These are phyloP conservation scores for Wickerhamomyces canadensis DNA, from an alignment of 805 yeast species.

Conservation along the genomic window DNA sequence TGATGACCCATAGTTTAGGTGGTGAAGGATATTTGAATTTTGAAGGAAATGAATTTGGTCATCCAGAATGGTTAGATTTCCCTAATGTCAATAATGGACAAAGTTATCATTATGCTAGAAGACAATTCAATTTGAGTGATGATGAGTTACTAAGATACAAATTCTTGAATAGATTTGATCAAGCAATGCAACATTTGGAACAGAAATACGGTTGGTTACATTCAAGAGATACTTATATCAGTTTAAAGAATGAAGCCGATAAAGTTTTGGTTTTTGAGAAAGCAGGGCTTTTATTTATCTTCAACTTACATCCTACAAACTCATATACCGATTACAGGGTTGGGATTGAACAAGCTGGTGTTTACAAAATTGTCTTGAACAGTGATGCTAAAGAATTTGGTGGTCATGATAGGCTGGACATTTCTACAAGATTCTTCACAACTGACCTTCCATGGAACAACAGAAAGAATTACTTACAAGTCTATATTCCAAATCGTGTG, in stretches of 20 bases:
- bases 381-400: constrained; percentile 70
- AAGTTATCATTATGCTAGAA: constrained; percentile 88
- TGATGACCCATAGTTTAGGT: constrained; percentile 84
- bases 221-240: constrained; percentile 73
- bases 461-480: constrained; percentile 69
- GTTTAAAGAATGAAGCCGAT: constrained; percentile 84
- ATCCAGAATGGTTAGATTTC: constrained; percentile 98
- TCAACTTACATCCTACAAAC: constrained; percentile 84
- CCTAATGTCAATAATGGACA: constrained; percentile 87
- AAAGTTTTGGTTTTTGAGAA: constrained; percentile 88
- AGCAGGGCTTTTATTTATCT: constrained; percentile 75
- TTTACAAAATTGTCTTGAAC: constrained; percentile 67
- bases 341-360: constrained; percentile 82
- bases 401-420: constrained; percentile 74
- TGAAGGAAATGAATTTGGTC: constrained; percentile 98
- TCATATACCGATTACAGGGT: constrained; percentile 83
- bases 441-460: constrained; percentile 76
- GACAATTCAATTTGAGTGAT: constrained; percentile 85
- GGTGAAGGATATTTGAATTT: constrained; percentile 96
- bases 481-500: constrained; percentile 73
- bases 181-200: constrained; percentile 78
- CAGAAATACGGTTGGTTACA: constrained; percentile 64
- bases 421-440: constrained; percentile 54
- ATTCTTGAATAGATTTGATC: constrained; percentile 75
- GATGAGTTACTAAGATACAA: constrained; percentile 79